phyloP scores from a whole-genome alignment of 257 asterid species.

The Parsonsia alboflavescens region DNA sequence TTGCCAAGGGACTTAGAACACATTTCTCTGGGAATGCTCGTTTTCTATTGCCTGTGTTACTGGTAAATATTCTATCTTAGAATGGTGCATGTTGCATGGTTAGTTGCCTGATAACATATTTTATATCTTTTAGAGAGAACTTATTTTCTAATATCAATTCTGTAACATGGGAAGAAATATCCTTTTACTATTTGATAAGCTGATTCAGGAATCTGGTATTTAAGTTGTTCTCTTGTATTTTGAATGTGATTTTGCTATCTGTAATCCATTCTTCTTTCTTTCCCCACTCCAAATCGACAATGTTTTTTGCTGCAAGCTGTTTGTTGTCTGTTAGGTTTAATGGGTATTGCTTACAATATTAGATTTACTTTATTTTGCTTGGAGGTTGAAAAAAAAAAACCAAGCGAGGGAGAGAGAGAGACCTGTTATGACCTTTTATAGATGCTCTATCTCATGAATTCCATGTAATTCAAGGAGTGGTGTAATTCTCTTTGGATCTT shows the following conservation, averaged over 20 bases:
- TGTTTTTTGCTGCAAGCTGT: not conserved
- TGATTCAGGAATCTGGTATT: not conserved
- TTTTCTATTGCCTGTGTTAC: constrained; percentile 71
- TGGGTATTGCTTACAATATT: not conserved
- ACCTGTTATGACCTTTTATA: not conserved
- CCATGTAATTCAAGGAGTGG: not conserved
- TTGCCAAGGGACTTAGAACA: constrained; percentile 89
- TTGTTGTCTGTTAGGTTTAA: not conserved
- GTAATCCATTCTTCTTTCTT: not conserved
- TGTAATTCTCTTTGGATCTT: constrained; percentile 3
- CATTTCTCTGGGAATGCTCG: constrained; percentile 85
- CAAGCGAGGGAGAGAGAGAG: not conserved
- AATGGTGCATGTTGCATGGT: not conserved
- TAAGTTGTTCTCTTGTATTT: not conserved
- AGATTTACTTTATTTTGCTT: not conserved
- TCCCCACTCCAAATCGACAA: not conserved
- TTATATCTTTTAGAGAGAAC: not conserved
- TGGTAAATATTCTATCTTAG: constrained; percentile 47
- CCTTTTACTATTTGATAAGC: not conserved
- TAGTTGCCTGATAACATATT: not conserved
- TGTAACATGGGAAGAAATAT: not conserved
- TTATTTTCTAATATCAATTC: not conserved
- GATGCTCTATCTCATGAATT: not conserved
- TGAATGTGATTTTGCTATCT: not conserved
- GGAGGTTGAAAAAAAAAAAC: not conserved